A percentile compares a stretch with the other conserved stretches of the same genome.
phyloP scores from a whole-genome alignment of 768 basidiomycete species.

The Kondoa malvinella region DNA sequence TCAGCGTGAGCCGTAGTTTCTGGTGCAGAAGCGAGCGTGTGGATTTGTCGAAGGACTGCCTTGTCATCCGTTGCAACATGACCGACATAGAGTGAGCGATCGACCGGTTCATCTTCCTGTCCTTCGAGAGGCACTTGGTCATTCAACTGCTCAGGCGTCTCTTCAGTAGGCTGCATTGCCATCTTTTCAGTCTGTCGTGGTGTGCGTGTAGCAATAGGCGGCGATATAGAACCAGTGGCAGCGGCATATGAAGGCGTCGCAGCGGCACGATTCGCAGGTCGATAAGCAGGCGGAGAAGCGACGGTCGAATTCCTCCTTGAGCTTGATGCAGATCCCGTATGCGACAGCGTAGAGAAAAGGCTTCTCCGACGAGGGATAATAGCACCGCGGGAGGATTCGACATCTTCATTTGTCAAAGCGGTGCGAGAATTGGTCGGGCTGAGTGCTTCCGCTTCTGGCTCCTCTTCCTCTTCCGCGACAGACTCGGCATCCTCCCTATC shows the following conservation, averaged over 20 bases:
- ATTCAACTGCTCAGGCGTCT: not conserved
- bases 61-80: conserved; percentile 7
- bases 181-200: not conserved
- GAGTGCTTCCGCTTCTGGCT: not conserved
- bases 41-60: not conserved
- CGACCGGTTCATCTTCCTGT: not conserved
- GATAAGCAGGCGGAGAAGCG: not conserved
- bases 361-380: not conserved
- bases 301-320: not conserved
- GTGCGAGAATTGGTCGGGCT: not conserved
- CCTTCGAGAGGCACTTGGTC: not conserved
- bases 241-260: not conserved
- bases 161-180: not conserved
- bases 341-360: not conserved
- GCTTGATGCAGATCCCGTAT: too few relatives aligned
- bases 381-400: not conserved
- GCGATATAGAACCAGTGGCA: not conserved
- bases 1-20: not conserved
- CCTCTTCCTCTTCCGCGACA: not conserved
- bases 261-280: not conserved
- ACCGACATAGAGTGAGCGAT: not conserved
- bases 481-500: not conserved
- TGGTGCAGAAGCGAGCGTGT: not conserved
- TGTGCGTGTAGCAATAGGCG: not conserved
- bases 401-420: not conserved